Evolutionary conservation across 208 protist species (phyloP).

Genomic region (Phytomonas sp.): DNA sequence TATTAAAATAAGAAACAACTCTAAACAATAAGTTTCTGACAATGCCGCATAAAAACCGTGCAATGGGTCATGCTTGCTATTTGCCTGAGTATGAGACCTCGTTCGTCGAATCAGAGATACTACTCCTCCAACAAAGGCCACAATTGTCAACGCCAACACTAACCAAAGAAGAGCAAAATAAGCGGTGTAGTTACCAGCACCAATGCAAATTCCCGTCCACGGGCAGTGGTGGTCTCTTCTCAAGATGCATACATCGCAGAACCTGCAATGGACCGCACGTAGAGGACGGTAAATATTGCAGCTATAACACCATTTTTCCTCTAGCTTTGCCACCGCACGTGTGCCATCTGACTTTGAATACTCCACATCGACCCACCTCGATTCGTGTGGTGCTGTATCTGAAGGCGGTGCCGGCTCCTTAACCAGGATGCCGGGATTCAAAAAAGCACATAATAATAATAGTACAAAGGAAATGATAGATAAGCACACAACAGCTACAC

Average conservation of each 20-base stretch:
- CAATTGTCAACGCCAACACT: conserved; percentile 5
- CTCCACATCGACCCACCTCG: conserved; percentile 4
- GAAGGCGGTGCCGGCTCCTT: conserved; percentile 21
- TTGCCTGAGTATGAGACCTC: not conserved
- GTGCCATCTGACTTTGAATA: conserved; percentile 16
- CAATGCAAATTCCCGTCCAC: conserved; percentile 88
- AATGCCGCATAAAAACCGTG: conserved; percentile 33
- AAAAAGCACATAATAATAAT: conserved; percentile 30
- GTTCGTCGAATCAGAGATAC: not conserved
- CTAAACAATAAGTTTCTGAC: conserved; percentile 53
- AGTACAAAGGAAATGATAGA: conserved; percentile 17
- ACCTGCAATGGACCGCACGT: conserved; percentile 79
- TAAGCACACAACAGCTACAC: not conserved
- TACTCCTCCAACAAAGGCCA: conserved; percentile 6
- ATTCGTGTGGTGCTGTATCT: conserved; percentile 30
- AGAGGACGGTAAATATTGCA: conserved; percentile 78
- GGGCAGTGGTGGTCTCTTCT: conserved; percentile 91
- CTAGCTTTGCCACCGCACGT: conserved; percentile 16
- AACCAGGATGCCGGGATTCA: conserved; percentile 53
- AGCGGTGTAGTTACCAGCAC: conserved; percentile 70
- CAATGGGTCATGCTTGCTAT: not conserved
- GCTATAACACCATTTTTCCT: conserved; percentile 77
- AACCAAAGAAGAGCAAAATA: conserved; percentile 69
- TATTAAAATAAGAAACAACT: conserved; percentile 51
- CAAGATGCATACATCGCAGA: conserved; percentile 77